Evolutionary conservation across 202 grass and related monocot genomes (phyloP), one percentile per base, ranked within the genome.

Genomic region (Zoysia matrella): DNA sequence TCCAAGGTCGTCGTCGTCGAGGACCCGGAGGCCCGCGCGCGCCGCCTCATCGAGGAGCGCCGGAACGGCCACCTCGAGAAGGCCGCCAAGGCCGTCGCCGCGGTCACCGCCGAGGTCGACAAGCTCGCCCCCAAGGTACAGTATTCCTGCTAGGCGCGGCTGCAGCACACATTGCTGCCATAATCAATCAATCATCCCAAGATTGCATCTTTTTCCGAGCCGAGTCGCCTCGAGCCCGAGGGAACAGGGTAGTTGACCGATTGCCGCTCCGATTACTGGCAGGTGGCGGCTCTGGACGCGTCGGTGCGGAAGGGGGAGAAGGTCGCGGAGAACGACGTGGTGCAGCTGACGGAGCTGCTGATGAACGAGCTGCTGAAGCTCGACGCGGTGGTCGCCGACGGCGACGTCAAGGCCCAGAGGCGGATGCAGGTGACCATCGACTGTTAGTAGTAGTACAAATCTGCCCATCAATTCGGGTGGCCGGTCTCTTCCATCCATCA

Each of bases 281-380:
- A 97, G 94, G 94, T 97, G 73, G 75, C 86, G 47, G 87, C 89
- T 73, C 62, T 97, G 78, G 94, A 97, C 30, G 79, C 91, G 82
- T 85, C 86, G 84, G 89, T 97, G 76, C 74, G 89, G 41, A 93
- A 91, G 60, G 94, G 94, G 57, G 82, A 88, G 56, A 97, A 76
- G 43, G 94, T 97, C 12, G 86, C 88, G 14, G 89, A 94, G 81
- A 87, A 86, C 16, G 94, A 94, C 84, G 86, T 97, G 57, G 75
- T 83, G 76, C 88, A 87, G 22, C 22, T 30, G 22, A 30, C 22
- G 22, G 22, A 30, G 22, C 22, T 30, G 22, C 22, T 30, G 22
- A 97, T 97, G 94, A 90, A 89, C 56, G 91, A 97, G 89, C 86
- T 97, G 30, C 85, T 97, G 4, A 97, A 88, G 84, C 89, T 97